Percentiles rank a stretch among this genome's conserved stretches.
phyloP scores from a whole-genome alignment of 2,329 filamentous ascomycete species.

The Calonectria hawksworthii region DNA sequence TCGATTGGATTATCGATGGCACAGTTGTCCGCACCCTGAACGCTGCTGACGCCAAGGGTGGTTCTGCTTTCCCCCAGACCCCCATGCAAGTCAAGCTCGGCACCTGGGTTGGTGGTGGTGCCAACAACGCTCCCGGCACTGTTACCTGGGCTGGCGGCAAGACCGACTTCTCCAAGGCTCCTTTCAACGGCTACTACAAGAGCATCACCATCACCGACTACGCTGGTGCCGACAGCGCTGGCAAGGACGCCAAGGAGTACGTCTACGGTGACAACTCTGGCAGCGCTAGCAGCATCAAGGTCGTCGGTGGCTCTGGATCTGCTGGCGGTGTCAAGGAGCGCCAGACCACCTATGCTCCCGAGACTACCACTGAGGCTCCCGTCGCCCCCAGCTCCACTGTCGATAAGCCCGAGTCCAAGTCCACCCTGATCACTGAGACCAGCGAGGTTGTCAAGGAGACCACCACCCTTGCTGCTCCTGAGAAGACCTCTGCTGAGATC shows the following conservation, averaged over 20 bases:
- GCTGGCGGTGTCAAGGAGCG: constrained; percentile 27
- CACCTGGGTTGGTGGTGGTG: constrained; percentile 73
- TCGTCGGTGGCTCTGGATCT: constrained; percentile 56
- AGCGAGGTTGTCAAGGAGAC: constrained; percentile 20
- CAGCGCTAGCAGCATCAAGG: constrained; percentile 65
- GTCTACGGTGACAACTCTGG: constrained; percentile 64
- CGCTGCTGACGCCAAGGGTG: constrained; percentile 70
- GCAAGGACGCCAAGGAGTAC: constrained; percentile 63
- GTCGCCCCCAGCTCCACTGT: constrained; percentile 29
- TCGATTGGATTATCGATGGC: constrained; percentile 77
- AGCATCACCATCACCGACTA: constrained; percentile 68
- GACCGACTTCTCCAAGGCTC: constrained; percentile 64
- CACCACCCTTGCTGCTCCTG: constrained; percentile 12
- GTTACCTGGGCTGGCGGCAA: constrained; percentile 77
- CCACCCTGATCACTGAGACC: constrained; percentile 22
- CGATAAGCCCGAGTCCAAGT: constrained; percentile 31
- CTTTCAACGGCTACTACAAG: constrained; percentile 71
- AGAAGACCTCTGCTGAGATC: not conserved
- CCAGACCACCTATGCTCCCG: constrained; percentile 21
- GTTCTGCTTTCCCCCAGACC: constrained; percentile 77
- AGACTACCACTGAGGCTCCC: constrained; percentile 31
- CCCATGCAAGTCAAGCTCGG: constrained; percentile 80
- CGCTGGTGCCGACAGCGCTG: constrained; percentile 61
- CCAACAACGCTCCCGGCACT: constrained; percentile 75
- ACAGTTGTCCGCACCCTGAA: constrained; percentile 72